These are phyloP conservation scores for Chytriomyces sp. DNA, from an alignment of 192 early-diverging fungal genomes.

Conservation along the genomic window DNA sequence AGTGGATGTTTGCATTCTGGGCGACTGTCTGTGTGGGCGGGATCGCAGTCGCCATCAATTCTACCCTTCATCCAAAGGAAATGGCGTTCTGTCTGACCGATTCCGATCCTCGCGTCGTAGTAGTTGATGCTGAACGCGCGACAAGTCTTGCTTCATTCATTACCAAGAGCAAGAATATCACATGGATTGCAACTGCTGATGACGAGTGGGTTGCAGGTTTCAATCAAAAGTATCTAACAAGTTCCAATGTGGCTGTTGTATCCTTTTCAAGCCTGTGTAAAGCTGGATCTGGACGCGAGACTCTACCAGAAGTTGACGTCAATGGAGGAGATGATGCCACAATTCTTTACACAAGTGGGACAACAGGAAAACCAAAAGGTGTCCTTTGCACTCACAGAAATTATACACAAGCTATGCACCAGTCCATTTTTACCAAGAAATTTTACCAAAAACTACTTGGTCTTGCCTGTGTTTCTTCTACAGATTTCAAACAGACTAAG, in stretches of 20 bases:
- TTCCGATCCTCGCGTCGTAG: slow-evolving; percentile 4
- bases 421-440: not conserved
- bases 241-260: not conserved
- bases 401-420: not conserved
- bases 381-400: slow-evolving; percentile 27
- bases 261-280: not conserved
- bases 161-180: not conserved
- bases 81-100: slow-evolving; percentile 23
- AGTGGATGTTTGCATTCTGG: slow-evolving; percentile 30
- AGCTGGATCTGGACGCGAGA: not conserved
- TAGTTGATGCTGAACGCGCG: slow-evolving; percentile 21
- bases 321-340: slow-evolving; percentile 9
- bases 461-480: no score
- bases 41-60: slow-evolving; percentile 28
- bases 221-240: not conserved
- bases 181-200: not conserved
- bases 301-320: slow-evolving; percentile 9
- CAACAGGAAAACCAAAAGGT: slow-evolving; percentile 31
- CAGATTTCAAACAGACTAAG: no score
- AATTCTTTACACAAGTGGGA: slow-evolving; percentile 29
- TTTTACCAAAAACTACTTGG: no score
- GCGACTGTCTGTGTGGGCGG: slow-evolving; percentile 22
- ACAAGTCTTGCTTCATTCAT: not conserved
- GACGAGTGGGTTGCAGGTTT: not conserved
- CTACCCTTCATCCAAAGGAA: slow-evolving; percentile 31